These are phyloP conservation scores for Cladorrhinum sp. DNA, from an alignment of 2,329 filamentous ascomycete genomes.

Conservation along the genomic window DNA sequence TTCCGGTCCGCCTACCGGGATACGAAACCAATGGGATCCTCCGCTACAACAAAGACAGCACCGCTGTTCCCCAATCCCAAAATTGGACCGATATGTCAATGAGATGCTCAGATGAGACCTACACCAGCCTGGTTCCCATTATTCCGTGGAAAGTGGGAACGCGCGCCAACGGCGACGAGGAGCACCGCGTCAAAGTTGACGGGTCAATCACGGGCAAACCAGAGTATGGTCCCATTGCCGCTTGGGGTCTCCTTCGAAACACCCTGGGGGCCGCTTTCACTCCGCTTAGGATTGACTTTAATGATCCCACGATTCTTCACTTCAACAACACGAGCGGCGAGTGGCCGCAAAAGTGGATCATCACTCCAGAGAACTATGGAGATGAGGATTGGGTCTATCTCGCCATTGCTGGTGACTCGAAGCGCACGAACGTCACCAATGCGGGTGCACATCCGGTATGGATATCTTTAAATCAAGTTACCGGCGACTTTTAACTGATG, in stretches of 20 bases:
- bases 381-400: constrained; percentile 11
- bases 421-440: not conserved
- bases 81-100: constrained; percentile 3
- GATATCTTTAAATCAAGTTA: too few relatives aligned
- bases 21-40: constrained; percentile 11
- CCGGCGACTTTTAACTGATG: not conserved
- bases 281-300: constrained; percentile 10
- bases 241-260: not conserved
- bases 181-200: constrained; percentile 1
- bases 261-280: not conserved
- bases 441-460: not conserved
- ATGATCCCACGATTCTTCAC: constrained; percentile 8
- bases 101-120: constrained; percentile 15
- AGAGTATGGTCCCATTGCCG: not conserved
- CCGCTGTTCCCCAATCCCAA: not conserved
- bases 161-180: constrained; percentile 1
- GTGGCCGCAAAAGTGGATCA: constrained; percentile 4
- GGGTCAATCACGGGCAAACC: not conserved
- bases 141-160: constrained; percentile 7
- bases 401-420: not conserved
- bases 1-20: not conserved
- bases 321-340: constrained; percentile 4
- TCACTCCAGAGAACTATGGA: constrained; percentile 1
- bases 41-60: constrained; percentile 10
- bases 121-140: constrained; percentile 9